A percentile compares a stretch with the other conserved stretches of the same genome.
Conservation (phyloP, 208 protist species). For the Leishmania major region DNA sequence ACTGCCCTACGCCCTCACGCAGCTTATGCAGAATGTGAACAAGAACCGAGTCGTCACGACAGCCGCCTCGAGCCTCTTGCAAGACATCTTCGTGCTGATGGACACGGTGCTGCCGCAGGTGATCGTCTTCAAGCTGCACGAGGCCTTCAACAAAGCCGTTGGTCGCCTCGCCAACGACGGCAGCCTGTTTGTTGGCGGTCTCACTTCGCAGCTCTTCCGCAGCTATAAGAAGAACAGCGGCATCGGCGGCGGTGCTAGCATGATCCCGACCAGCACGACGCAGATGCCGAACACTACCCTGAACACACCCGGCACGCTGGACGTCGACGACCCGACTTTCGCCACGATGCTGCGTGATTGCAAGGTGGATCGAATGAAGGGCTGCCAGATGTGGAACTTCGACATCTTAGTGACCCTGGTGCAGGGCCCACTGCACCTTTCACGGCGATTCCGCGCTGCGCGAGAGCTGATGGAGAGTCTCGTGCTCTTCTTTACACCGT, state of each 20-base stretch:
- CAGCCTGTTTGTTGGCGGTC: constrained; percentile 63
- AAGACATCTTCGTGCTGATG: constrained; percentile 87
- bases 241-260: neutral
- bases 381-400: constrained; percentile 64
- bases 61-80: constrained; percentile 70
- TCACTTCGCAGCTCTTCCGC: constrained; percentile 67
- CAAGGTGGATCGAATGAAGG: constrained; percentile 48
- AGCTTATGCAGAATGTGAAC: constrained; percentile 55
- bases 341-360: constrained; percentile 52
- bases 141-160: constrained; percentile 73
- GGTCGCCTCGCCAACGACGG: constrained; percentile 64
- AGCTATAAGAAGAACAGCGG: constrained; percentile 38
- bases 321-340: constrained; percentile 73
- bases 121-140: constrained; percentile 78
- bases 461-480: constrained; percentile 59
- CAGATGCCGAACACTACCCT: constrained; percentile 35
- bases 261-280: constrained; percentile 27
- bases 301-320: constrained; percentile 43
- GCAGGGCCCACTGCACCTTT: constrained; percentile 68
- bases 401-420: constrained; percentile 77
- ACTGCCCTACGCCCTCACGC: constrained; percentile 81
- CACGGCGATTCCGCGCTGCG: constrained; percentile 51
- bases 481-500: constrained; percentile 76
- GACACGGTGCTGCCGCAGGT: constrained; percentile 82
- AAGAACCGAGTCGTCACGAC: constrained; percentile 53